phyloP scores from a whole-genome alignment of 1,139 yeast genomes.

The Taiozyma sp. region DNA sequence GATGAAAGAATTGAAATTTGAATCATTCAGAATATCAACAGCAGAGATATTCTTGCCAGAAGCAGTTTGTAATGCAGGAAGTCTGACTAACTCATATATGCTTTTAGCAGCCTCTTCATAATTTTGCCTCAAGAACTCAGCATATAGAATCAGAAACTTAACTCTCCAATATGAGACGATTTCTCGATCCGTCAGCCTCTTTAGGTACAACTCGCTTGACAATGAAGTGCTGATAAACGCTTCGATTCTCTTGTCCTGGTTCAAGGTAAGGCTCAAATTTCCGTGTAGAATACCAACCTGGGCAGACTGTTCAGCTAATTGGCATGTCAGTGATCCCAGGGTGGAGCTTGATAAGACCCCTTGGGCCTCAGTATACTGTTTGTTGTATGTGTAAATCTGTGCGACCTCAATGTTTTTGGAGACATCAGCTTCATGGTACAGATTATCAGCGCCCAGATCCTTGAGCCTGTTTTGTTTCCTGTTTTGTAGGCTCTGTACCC shows the following conservation, averaged over 20 bases:
- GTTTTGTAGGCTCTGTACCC: conserved; percentile 8
- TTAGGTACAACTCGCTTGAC: conserved; percentile 20
- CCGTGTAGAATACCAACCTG: conserved; percentile 20
- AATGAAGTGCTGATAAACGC: conserved; percentile 17
- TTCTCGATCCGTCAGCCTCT: conserved; percentile 19
- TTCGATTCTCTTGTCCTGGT: conserved; percentile 22
- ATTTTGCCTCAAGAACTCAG: conserved; percentile 17
- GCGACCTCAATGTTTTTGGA: conserved; percentile 14
- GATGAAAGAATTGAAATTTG: conserved; percentile 18
- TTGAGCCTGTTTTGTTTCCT: conserved; percentile 8
- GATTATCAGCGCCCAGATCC: conserved; percentile 12
- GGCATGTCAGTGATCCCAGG: conserved; percentile 13
- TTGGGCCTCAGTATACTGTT: conserved; percentile 19
- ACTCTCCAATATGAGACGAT: conserved; percentile 21
- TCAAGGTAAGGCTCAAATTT: conserved; percentile 8
- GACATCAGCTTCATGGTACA: conserved; percentile 19
- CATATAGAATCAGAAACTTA: conserved; percentile 15
- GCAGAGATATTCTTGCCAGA: conserved; percentile 15
- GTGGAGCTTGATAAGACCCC: conserved; percentile 13
- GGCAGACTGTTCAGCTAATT: conserved; percentile 15
- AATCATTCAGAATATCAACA: conserved; percentile 12
- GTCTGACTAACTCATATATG: conserved; percentile 10
- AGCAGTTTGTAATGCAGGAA: conserved; percentile 13
- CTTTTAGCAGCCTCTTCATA: conserved; percentile 12
- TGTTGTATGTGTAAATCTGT: conserved; percentile 12